Base-by-base conservation (phyloP, 192 early-diverging fungal genomes). In the Dissophora ornata region DNA sequence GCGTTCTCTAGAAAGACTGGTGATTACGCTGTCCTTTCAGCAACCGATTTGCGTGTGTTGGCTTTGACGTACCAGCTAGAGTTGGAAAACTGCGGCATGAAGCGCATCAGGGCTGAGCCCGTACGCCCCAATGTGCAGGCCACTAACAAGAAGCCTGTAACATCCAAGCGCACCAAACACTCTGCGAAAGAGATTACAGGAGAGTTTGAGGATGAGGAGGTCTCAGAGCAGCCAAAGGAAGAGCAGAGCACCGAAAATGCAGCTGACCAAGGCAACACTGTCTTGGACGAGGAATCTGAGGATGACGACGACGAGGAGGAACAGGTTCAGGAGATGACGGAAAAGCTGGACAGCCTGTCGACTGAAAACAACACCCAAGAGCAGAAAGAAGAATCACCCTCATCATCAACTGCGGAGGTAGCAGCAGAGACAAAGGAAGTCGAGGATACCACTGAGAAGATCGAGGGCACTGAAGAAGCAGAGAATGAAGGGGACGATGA, bases 1-100 rank as follows among this genome's bases (percentile, higher is more conserved):
- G 87, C 85, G 8, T 97, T 97, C 82, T 84, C 96, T 42, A 93
- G 91, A 63, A 91, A 90, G 69, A 96, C 97, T 5, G 97, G 97
- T 46, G 97, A 99, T 81, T 96, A 89, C 74, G 71, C 91, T 22
- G 82, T 84, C 26, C 82, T 99, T 18, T 91, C 92, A 16, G 62
- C 84, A 24, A 89, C 92, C 15, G 97, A 99, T 90, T 69, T 98
- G 52, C 93, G 90, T 71, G 89, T 98, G 12, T 79, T 99, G 25
- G 97, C 97, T 6, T 79, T 99, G 64, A 90, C 93, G 0, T 94
- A 90, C 54, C 94, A 92, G 86, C 69, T 99, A 22, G 96, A 96
- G 62, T 86, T 90, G 62, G 89, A 94, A 71, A 82, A 71, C 21
- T 90, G 92, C 62, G 96, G 95, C 1, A 79, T 85, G 62, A 81